A percentile compares a stretch with the other conserved stretches of the same genome.
These are phyloP conservation scores for Aegilops sharonensis DNA, from an alignment of 176 grass and related monocot species.

Conservation along the genomic window DNA sequence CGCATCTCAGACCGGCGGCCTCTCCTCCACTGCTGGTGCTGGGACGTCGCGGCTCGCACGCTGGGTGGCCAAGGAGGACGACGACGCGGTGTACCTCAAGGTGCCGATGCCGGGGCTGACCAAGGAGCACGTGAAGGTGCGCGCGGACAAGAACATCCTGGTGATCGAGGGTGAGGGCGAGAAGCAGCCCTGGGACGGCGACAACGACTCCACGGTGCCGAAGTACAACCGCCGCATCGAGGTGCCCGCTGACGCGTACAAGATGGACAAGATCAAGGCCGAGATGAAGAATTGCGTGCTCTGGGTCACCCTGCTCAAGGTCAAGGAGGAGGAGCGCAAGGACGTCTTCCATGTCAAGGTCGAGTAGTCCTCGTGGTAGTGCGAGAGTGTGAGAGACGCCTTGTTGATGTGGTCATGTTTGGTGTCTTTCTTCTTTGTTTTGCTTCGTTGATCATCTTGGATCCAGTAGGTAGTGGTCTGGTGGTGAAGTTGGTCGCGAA, in stretches of 20 bases:
- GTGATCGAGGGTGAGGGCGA: no score
- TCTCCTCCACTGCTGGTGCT: no score
- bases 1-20: no score
- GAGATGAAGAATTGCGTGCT: conserved; percentile 78
- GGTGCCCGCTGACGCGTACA: conserved; percentile 33
- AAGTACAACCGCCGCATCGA: background rate
- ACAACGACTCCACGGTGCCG: no score
- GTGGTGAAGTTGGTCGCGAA: background rate
- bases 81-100: no score
- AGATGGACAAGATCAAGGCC: conserved; percentile 60
- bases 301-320: conserved; percentile 58
- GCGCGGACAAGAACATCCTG: no score
- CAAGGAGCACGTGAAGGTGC: no score
- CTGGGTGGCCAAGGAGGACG: no score
- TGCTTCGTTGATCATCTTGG: background rate
- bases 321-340: conserved; percentile 56
- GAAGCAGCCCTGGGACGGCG: no score
- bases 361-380: background rate
- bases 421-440: background rate
- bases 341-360: conserved; percentile 52
- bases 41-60: no score
- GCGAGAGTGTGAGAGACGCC: background rate
- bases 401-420: conserved; percentile 14
- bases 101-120: no score
- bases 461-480: no score